Evolutionary conservation across 2,329 filamentous ascomycete species (phyloP), one percentile per base, ranked within the genome.

Genomic region (Colletotrichum sp.): DNA sequence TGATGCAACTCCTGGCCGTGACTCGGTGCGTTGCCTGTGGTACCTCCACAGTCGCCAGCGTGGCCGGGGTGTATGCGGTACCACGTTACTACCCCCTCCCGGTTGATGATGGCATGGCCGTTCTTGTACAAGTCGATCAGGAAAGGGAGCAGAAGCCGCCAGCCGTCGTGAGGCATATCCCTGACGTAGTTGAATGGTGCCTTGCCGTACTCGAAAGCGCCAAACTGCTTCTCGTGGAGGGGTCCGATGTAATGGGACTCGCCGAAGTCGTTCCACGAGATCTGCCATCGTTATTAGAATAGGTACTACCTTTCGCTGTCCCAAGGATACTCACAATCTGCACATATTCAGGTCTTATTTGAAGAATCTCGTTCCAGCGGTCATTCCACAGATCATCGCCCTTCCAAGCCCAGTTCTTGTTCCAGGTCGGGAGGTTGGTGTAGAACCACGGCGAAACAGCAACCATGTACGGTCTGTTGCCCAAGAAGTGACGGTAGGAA

Each of bases 401-500:
- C 30, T 87, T 86, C 86, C 90, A 93, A 6, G 92, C 84, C 91
- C 92, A 93, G 80, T 92, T 91, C 83, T 93, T 93, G 59, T 84
- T 82, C 79, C 87, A 92, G 9, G 85, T 84, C 0, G 89, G 88
- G 6, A 92, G 83, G 72, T 91, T 89, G 52, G 92, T 92, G 82
- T 88, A 92, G 81, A 92, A 92, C 90, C 89, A 91, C 0, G 90
- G 90, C 0, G 88, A 88, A 13, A 90, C 87, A 2, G 89, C 85
- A 87, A 90, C 90, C 87, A 91, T 90, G 78, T 84, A 85, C 1
- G 81, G 76, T 14, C 63, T 32, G 21, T 63, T n/a, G 13, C 68
- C 74, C 21, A 81, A 13, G 12, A 65, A 72, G 8, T 74, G 28
- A 4, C 32, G 30, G 63, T 80, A 81, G 1, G 76, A 79, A 8